A percentile compares a stretch with the other conserved stretches of the same genome.
phyloP scores from a whole-genome alignment of 495 filamentous ascomycete genomes.

The Geopyxis carbonaria region DNA sequence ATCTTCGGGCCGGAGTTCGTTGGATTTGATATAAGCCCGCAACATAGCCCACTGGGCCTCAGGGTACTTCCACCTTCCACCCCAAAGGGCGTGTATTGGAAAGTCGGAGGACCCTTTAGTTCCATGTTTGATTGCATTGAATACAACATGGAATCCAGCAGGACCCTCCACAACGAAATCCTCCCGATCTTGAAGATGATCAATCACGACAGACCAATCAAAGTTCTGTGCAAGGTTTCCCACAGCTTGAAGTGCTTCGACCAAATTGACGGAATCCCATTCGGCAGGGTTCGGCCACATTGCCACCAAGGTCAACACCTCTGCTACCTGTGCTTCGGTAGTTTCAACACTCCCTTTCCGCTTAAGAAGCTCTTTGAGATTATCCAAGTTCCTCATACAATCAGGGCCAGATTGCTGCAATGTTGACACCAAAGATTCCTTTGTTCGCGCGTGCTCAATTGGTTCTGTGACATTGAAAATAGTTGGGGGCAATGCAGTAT shows the following conservation, averaged over 20 bases:
- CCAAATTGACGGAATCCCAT: slow-evolving; percentile 57
- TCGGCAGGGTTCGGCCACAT: slow-evolving; percentile 45
- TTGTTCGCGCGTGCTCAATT: slow-evolving; percentile 23
- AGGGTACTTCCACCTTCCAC: slow-evolving; percentile 69
- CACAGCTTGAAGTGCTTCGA: slow-evolving; percentile 42
- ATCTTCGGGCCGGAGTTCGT: slow-evolving; percentile 61
- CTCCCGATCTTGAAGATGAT: slow-evolving; percentile 68
- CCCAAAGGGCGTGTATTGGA: slow-evolving; percentile 78
- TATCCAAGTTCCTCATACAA: slow-evolving; percentile 21
- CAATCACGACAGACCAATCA: slow-evolving; percentile 67
- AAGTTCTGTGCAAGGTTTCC: slow-evolving; percentile 39
- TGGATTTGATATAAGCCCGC: slow-evolving; percentile 53
- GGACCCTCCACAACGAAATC: slow-evolving; percentile 50
- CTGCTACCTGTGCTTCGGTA: slow-evolving; percentile 64
- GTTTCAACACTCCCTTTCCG: slow-evolving; percentile 47
- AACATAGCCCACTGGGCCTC: slow-evolving; percentile 83
- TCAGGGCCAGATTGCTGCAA: slow-evolving; percentile 59
- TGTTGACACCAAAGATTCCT: slow-evolving; percentile 44
- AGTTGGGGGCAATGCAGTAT: slow-evolving; percentile 16
- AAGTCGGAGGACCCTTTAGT: slow-evolving; percentile 34
- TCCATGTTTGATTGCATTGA: slow-evolving; percentile 58
- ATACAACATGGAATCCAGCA: slow-evolving; percentile 63
- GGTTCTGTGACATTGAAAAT: slow-evolving; percentile 21
- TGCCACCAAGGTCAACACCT: slow-evolving; percentile 67
- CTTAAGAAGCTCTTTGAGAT: slow-evolving; percentile 32